Evolutionary conservation across 306 rosid genomes (phyloP).

Genomic region (Acacia confusa): DNA sequence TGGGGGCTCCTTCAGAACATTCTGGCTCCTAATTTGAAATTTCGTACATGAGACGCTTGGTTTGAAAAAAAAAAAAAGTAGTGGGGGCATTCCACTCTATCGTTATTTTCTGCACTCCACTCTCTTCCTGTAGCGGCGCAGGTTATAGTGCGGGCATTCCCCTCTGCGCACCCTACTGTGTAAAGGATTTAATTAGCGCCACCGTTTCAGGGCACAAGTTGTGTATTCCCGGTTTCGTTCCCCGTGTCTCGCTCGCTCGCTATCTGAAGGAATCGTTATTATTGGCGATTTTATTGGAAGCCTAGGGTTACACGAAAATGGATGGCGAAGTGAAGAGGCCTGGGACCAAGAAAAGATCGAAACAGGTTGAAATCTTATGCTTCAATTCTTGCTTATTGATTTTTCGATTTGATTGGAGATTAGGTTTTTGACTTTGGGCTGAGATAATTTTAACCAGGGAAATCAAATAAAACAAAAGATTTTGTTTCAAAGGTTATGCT

Average conservation of each 20-base stretch:
- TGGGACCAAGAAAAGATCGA: conserved; percentile 58
- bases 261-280: conserved; percentile 24
- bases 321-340: conserved; percentile 64
- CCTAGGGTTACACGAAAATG: conserved; percentile 56
- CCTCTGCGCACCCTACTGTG: conserved; percentile 41
- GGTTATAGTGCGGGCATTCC: conserved; percentile 34
- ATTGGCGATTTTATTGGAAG: conserved; percentile 29
- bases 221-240: conserved; percentile 13
- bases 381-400: conserved; percentile 3
- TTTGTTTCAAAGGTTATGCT: no score
- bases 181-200: conserved; percentile 35
- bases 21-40: no score
- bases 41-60: no score
- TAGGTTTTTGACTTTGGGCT: not conserved
- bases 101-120: not conserved
- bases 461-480: no score
- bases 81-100: no score
- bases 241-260: not conserved
- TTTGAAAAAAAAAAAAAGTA: no score
- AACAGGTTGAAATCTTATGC: conserved; percentile 30
- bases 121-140: conserved; percentile 37
- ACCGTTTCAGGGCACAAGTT: conserved; percentile 33
- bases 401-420: conserved; percentile 10
- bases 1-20: no score
- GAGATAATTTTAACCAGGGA: not conserved